Evolutionary conservation across 139 green algal genomes (phyloP).

Genomic region (Raphidocelis subcapitata): DNA sequence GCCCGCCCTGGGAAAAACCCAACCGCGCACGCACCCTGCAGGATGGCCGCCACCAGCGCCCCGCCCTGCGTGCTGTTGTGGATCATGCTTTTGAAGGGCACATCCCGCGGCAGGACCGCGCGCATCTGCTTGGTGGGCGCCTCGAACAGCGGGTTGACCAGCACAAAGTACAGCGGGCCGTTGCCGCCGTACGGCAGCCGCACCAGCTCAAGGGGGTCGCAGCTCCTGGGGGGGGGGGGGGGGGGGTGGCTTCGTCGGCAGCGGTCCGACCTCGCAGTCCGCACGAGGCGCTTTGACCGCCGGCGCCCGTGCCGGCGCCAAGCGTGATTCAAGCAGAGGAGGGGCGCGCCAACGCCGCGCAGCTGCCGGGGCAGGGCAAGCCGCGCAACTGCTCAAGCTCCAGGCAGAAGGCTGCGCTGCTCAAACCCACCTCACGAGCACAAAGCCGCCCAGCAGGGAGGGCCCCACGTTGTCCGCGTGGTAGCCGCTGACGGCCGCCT

Average conservation of each 20-base stretch:
- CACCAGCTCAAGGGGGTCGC: conserved; percentile 49
- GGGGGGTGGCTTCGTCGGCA: background rate
- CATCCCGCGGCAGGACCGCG: conserved; percentile 83
- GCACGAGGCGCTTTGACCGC: too few relatives aligned
- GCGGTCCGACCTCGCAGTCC: too few relatives aligned
- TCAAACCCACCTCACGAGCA: conserved; percentile 77
- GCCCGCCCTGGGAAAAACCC: too few relatives aligned
- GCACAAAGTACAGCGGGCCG: conserved; percentile 79
- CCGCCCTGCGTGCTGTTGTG: conserved; percentile 88
- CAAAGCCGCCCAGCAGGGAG: conserved; percentile 91
- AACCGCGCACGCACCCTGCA: conserved; percentile 30
- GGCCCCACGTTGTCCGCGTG: conserved; percentile 97
- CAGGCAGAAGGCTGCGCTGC: too few relatives aligned
- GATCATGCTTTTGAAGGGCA: conserved; percentile 85
- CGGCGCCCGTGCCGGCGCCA: too few relatives aligned
- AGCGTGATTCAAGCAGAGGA: too few relatives aligned
- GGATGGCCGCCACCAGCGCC: conserved; percentile 68
- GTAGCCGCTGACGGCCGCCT: conserved; percentile 92
- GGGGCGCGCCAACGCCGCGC: too few relatives aligned
- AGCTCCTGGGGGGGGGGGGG: conserved; percentile 27
- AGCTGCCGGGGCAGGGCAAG: too few relatives aligned
- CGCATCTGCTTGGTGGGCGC: conserved; percentile 92
- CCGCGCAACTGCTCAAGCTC: too few relatives aligned
- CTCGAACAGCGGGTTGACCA: conserved; percentile 96
- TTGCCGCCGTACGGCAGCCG: conserved; percentile 40